A percentile compares a stretch with the other conserved stretches of the same genome.
These are phyloP conservation scores for Phytophthora pinifolia DNA, from an alignment of 352 stramenopile species.

Conservation along the genomic window DNA sequence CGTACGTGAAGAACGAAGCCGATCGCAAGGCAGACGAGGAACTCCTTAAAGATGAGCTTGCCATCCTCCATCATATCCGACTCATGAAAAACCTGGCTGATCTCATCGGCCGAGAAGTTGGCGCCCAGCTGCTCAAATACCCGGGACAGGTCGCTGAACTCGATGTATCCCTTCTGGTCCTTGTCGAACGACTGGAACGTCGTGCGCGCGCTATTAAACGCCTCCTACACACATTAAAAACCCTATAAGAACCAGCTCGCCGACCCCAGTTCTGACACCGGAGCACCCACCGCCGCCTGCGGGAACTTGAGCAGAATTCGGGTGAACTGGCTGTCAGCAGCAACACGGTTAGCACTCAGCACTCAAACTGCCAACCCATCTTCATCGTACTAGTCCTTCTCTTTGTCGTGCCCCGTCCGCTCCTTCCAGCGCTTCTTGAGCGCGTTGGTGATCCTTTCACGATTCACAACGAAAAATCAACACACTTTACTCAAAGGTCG, in stretches of 20 bases:
- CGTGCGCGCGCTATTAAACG: conserved; percentile 78
- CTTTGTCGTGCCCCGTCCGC: conserved; percentile 40
- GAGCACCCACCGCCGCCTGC: conserved; percentile 40
- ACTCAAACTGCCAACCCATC: neutral
- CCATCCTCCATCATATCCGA: conserved; percentile 85
- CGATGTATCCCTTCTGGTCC: conserved; percentile 71
- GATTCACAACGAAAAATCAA: neutral
- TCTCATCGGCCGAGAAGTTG: conserved; percentile 73
- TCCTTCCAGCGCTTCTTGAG: conserved; percentile 76
- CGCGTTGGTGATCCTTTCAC: conserved; percentile 68
- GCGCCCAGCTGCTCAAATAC: conserved; percentile 78
- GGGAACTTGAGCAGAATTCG: conserved; percentile 82
- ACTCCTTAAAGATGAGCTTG: conserved; percentile 86
- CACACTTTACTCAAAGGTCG: neutral
- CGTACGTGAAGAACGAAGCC: conserved; percentile 84
- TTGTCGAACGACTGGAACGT: conserved; percentile 71
- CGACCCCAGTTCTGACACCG: neutral
- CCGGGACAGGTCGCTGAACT: conserved; percentile 67
- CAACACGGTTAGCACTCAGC: neutral
- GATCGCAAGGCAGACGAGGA: conserved; percentile 86
- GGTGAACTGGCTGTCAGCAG: conserved; percentile 61
- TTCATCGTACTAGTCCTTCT: conserved; percentile 45
- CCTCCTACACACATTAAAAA: conserved; percentile 30
- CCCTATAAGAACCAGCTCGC: neutral
- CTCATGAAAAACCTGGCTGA: conserved; percentile 74